A percentile compares a stretch with the other conserved stretches of the same genome.
phyloP scores from a whole-genome alignment of 2,329 filamentous ascomycete species.

The Ophiostoma piceae region DNA sequence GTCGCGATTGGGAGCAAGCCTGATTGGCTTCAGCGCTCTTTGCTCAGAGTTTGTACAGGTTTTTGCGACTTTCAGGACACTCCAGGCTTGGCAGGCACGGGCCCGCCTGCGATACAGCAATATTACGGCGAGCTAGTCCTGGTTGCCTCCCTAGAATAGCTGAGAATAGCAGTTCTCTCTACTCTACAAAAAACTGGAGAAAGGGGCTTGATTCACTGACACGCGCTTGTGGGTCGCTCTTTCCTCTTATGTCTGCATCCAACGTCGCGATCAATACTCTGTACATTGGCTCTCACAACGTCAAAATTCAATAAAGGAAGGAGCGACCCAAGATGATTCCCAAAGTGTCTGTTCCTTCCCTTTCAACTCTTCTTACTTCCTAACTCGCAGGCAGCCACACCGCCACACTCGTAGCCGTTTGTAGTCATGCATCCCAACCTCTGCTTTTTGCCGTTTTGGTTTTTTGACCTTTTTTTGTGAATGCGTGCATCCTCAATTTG shows the following conservation, averaged over 20 bases:
- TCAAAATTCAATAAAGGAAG: not conserved
- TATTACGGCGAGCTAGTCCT: not conserved
- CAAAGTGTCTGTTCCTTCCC: not conserved
- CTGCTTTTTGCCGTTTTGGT: not conserved
- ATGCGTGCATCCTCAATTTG: too few species aligned
- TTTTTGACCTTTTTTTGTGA: too few species aligned
- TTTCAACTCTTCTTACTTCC: not conserved
- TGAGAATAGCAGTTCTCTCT: too few species aligned
- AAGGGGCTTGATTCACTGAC: not conserved
- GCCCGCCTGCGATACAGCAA: not conserved
- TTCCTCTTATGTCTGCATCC: constrained; percentile 7
- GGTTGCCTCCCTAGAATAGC: not conserved
- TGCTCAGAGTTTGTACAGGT: not conserved
- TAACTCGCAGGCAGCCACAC: not conserved
- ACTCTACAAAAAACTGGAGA: not conserved
- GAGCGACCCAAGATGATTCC: not conserved
- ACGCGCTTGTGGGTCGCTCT: constrained; percentile 4
- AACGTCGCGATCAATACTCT: not conserved
- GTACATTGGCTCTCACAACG: not conserved
- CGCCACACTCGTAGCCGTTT: not conserved
- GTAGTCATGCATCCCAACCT: not conserved
- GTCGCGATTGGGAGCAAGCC: not conserved
- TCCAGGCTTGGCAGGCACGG: constrained; percentile 8
- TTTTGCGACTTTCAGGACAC: not conserved
- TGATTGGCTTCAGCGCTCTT: constrained; percentile 2